A percentile compares a stretch with the other conserved stretches of the same genome.
These are phyloP conservation scores for Gastroboletus turbinatus DNA, from an alignment of 1,284 basidiomycete genomes.

Conservation along the genomic window DNA sequence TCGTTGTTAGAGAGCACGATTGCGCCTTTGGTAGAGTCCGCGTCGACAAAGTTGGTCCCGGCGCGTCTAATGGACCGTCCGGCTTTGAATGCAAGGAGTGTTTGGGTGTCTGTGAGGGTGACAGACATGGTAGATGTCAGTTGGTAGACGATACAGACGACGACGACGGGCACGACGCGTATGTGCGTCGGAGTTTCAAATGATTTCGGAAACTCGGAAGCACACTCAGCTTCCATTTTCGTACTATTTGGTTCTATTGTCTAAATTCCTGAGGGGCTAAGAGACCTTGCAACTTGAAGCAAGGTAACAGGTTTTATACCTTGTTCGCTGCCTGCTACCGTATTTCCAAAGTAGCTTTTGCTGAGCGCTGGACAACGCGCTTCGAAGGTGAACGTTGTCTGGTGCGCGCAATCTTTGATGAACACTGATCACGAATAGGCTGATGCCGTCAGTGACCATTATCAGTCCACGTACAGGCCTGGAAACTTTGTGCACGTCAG, in stretches of 20 bases:
- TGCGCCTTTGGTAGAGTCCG: slow-evolving; percentile 67
- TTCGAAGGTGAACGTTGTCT: no score
- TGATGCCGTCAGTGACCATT: background rate
- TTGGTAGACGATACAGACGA: background rate
- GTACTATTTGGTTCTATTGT: no score
- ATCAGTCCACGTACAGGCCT: background rate
- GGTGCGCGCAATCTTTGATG: no score
- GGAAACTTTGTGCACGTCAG: background rate
- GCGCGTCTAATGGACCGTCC: slow-evolving; percentile 70
- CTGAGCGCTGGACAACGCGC: no score
- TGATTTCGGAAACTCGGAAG: no score
- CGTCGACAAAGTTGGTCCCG: slow-evolving; percentile 65
- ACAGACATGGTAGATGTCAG: slow-evolving; percentile 23
- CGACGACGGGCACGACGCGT: slow-evolving; percentile 14
- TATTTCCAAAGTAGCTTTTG: no score
- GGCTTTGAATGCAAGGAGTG: slow-evolving; percentile 77
- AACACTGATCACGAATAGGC: no score
- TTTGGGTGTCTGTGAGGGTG: slow-evolving; percentile 29
- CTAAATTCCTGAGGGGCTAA: no score
- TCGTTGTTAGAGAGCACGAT: slow-evolving; percentile 65
- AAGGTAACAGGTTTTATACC: no score
- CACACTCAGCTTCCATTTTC: no score
- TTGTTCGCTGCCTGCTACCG: no score
- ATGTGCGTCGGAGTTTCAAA: slow-evolving; percentile 18
- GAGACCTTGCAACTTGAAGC: no score